Evolutionary conservation across 2,329 filamentous ascomycete genomes (phyloP).

Genomic region (Penicillium sp.): DNA sequence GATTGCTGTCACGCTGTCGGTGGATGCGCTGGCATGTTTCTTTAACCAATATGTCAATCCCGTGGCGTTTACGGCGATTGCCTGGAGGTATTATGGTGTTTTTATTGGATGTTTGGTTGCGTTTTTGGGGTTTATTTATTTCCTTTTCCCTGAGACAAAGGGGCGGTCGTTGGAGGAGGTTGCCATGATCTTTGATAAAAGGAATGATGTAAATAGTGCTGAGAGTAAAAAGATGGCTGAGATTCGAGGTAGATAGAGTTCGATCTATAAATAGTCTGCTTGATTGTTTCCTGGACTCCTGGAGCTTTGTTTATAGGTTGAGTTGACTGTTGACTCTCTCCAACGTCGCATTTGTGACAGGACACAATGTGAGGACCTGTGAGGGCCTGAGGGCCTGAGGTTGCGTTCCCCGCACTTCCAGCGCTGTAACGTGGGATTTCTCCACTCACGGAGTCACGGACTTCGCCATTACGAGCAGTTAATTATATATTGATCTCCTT

Average conservation of each 20-base stretch:
- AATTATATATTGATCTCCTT: not conserved
- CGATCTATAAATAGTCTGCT: no score
- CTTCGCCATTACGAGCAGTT: not conserved
- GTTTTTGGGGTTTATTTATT: constrained; percentile 37
- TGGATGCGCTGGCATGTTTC: constrained; percentile 29
- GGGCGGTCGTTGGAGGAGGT: constrained; percentile 25
- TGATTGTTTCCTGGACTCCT: no score
- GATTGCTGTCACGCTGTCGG: constrained; percentile 27
- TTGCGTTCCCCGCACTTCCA: constrained; percentile 1
- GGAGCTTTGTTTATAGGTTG: no score
- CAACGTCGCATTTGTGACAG: no score
- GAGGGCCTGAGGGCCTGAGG: no score
- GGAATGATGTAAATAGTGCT: not conserved
- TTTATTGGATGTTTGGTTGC: constrained; percentile 37
- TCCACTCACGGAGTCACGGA: not conserved
- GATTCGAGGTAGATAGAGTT: no score
- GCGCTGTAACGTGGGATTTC: constrained; percentile 6
- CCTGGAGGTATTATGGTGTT: constrained; percentile 44
- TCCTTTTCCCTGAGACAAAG: constrained; percentile 35
- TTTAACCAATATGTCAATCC: constrained; percentile 47
- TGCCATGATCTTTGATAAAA: constrained; percentile 21
- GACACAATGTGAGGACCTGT: no score
- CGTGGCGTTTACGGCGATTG: constrained; percentile 38
- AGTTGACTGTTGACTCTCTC: no score
- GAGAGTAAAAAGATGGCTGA: not conserved